Evolutionary conservation across 768 basidiomycete genomes (phyloP).

Genomic region (Amanita jacksonii): DNA sequence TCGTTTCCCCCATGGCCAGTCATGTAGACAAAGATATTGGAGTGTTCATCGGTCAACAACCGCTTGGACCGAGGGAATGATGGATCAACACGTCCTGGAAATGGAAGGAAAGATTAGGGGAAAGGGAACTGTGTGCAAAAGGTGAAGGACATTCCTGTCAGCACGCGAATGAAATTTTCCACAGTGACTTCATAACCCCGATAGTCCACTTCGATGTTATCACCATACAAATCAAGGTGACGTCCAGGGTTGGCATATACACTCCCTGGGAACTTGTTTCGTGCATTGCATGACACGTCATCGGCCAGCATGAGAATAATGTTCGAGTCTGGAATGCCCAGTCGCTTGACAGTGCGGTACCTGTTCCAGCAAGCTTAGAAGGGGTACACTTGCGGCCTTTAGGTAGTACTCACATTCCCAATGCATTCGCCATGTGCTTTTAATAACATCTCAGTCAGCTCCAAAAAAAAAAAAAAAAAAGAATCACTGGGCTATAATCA

Average conservation of each 20-base stretch:
- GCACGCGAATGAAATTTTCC: slow-evolving; percentile 85
- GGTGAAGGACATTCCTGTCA: slow-evolving; percentile 62
- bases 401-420: slow-evolving; percentile 67
- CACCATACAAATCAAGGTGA: slow-evolving; percentile 85
- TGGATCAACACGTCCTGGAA: slow-evolving; percentile 68
- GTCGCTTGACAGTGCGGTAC: slow-evolving; percentile 96
- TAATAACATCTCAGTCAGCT: slow-evolving; percentile 1
- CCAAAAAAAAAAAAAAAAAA: too few relatives aligned
- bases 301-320: slow-evolving; percentile 99
- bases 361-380: slow-evolving; percentile 25
- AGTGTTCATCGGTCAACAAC: slow-evolving; percentile 79
- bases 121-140: neutral
- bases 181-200: slow-evolving; percentile 97
- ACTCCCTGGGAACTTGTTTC: slow-evolving; percentile 86
- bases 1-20: slow-evolving; percentile 98
- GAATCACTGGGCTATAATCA: too few relatives aligned
- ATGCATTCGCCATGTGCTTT: slow-evolving; percentile 98
- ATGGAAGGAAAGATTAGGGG: neutral
- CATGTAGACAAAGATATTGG: slow-evolving; percentile 96
- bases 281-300: slow-evolving; percentile 87
- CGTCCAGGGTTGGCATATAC: slow-evolving; percentile 87
- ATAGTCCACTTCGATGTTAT: slow-evolving; percentile 97
- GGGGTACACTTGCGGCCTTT: neutral
- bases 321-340: slow-evolving; percentile 97
- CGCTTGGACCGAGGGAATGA: slow-evolving; percentile 89